A percentile compares a stretch with the other conserved stretches of the same genome.
Evolutionary conservation across 1,139 yeast species (phyloP).

Genomic region (Scheffersomyces titani): DNA sequence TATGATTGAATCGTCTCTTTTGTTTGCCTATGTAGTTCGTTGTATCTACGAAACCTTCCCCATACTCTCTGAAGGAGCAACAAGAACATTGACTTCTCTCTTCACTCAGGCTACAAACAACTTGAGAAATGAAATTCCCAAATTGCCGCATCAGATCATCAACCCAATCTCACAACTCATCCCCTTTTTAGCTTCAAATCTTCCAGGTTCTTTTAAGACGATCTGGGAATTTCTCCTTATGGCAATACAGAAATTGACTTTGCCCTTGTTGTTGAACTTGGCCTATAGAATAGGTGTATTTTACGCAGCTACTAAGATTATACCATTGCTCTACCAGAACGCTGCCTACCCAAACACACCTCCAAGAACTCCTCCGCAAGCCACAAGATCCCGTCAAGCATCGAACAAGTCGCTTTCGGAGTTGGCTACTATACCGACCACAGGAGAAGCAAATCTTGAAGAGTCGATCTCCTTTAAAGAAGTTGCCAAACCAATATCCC

Average conservation of each 20-base stretch:
- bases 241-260: conserved; percentile 74
- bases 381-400: conserved; percentile 17
- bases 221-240: conserved; percentile 68
- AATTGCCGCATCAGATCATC: conserved; percentile 41
- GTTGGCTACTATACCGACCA: background rate
- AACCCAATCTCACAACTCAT: conserved; percentile 43
- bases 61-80: conserved; percentile 60
- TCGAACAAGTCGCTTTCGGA: conserved; percentile 13
- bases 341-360: conserved; percentile 30
- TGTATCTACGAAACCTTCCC: conserved; percentile 92
- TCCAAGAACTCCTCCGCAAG: conserved; percentile 21
- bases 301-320: conserved; percentile 90
- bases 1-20: conserved; percentile 81
- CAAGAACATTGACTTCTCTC: conserved; percentile 37
- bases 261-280: conserved; percentile 77
- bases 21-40: conserved; percentile 88
- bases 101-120: conserved; percentile 41
- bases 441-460: background rate
- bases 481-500: background rate
- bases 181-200: conserved; percentile 51
- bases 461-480: background rate
- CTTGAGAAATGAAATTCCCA: conserved; percentile 40
- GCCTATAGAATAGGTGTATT: conserved; percentile 86
- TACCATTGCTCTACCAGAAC: conserved; percentile 67
- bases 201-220: conserved; percentile 61